phyloP scores from a whole-genome alignment of 177 flowering plant genomes.

The Vitis hybrid region DNA sequence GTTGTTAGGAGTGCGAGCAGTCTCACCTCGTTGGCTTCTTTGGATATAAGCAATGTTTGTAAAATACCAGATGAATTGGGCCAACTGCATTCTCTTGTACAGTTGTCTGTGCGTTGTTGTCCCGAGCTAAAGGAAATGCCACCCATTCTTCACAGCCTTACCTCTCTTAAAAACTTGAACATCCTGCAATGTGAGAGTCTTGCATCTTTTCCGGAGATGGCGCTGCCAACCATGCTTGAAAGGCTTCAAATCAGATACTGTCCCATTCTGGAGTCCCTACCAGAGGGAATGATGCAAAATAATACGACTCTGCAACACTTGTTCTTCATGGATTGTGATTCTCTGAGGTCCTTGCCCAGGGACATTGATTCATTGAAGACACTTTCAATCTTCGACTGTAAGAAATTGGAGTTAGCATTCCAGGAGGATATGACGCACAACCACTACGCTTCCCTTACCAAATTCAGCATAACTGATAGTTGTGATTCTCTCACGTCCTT shows the following conservation, averaged over 20 bases:
- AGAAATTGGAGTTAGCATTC: conserved; percentile 3
- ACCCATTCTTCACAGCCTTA: no score
- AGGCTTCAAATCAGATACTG: rapidly evolving
- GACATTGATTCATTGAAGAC: no score
- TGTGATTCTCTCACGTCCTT: conserved; percentile 11
- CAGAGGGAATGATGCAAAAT: neutral
- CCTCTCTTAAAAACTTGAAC: no score
- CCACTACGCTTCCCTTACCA: neutral
- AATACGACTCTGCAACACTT: neutral
- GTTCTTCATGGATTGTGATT: no score
- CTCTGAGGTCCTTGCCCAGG: no score
- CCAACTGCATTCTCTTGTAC: no score
- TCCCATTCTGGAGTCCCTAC: neutral
- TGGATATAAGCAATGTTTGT: no score
- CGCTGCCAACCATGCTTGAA: conserved; percentile 3
- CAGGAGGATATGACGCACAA: no score
- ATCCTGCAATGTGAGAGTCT: rapidly evolving
- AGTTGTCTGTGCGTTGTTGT: rapidly evolving
- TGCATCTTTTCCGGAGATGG: neutral
- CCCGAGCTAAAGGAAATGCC: no score
- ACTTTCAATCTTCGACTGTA: neutral
- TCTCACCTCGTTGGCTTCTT: neutral
- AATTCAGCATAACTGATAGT: neutral
- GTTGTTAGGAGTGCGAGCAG: neutral
- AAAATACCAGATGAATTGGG: no score